phyloP scores from a whole-genome alignment of 2,329 filamentous ascomycete species.

The Clarireedia monteithiana region DNA sequence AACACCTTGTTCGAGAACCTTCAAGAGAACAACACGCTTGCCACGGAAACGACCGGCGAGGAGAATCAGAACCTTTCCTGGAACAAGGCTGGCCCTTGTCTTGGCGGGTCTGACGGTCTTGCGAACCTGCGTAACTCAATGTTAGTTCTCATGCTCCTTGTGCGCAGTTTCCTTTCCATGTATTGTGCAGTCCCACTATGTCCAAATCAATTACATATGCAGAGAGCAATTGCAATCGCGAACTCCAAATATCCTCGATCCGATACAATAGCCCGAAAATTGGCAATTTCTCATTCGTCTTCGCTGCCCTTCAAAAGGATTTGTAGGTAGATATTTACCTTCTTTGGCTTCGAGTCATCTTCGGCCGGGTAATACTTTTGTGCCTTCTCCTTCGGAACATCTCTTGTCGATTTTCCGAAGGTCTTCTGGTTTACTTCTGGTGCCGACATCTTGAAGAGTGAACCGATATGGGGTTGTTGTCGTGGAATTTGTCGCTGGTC shows the following conservation, averaged over 20 bases:
- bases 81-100: slow-evolving; percentile 81
- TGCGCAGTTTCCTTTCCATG: background rate
- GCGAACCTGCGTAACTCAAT: slow-evolving; percentile 64
- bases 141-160: slow-evolving; percentile 18
- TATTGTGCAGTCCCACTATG: background rate
- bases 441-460: slow-evolving; percentile 55
- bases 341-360: slow-evolving; percentile 81
- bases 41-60: slow-evolving; percentile 99
- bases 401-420: slow-evolving; percentile 94
- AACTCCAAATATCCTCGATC: slow-evolving; percentile 6
- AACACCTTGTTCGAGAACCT: slow-evolving; percentile 93
- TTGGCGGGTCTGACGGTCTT: slow-evolving; percentile 86
- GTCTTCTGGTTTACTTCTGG: slow-evolving; percentile 55
- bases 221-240: slow-evolving; percentile 18
- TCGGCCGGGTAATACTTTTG: slow-evolving; percentile 98
- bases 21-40: slow-evolving; percentile 99
- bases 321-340: slow-evolving; percentile 51
- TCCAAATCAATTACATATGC: background rate
- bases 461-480: slow-evolving; percentile 24
- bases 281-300: slow-evolving; percentile 1
- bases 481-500: slow-evolving; percentile 13
- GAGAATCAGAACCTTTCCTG: slow-evolving; percentile 95
- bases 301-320: slow-evolving; percentile 33
- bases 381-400: slow-evolving; percentile 88
- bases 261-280: slow-evolving; percentile 2